Base-by-base conservation (phyloP, 805 yeast genomes). In the Limtongozyma cylindracea region DNA sequence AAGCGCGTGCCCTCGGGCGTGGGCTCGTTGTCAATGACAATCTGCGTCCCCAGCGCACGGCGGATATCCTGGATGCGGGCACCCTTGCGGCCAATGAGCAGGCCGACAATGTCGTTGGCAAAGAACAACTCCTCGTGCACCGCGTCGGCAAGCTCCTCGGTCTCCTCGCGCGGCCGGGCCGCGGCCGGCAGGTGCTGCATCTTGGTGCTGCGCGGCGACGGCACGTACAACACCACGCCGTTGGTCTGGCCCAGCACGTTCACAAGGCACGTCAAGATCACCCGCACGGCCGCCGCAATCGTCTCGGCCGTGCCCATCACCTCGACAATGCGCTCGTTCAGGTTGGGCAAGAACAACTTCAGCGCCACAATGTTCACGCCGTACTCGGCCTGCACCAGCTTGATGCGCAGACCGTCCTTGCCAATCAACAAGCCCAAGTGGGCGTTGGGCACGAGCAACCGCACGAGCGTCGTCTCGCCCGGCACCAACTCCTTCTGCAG, bases 381-480 rank as follows among this genome's bases (percentile, higher is more conserved):
- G 40, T 52, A 68, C 16, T 46, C 48, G 27, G 65, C 69, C 47
- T 74, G 88, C 27, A 78, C 61, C 19, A 69, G 56, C 48, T 76
- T 78, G 38, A 80, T 80, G 38, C 80, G 59, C 8, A 54, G 48
- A 23, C 94, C 94, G 28, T 62, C 73, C 26, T 72, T 64, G 23
- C 94, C 94, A 38, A 80, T 78, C 20, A 80, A 59, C 6, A 91
- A 67, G 18, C 93, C 92, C 64, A 78, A 67, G 40, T 77, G 92
- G 23, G 68, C 56, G 43, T 78, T 77, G 19, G 93, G 78, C 27
- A 78, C 56, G 29, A 80, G 50, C 20, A 80, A 50, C 37, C 93
- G 58, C 34, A 78, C 42, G 17, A 62, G 52, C 5, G 56, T 47
- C 17, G 61, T 55, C 22, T 59, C 53, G 13, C 62, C 65, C 19